These are phyloP conservation scores for Buddleja alternifolia DNA, from an alignment of 257 asterid species.

Conservation along the genomic window DNA sequence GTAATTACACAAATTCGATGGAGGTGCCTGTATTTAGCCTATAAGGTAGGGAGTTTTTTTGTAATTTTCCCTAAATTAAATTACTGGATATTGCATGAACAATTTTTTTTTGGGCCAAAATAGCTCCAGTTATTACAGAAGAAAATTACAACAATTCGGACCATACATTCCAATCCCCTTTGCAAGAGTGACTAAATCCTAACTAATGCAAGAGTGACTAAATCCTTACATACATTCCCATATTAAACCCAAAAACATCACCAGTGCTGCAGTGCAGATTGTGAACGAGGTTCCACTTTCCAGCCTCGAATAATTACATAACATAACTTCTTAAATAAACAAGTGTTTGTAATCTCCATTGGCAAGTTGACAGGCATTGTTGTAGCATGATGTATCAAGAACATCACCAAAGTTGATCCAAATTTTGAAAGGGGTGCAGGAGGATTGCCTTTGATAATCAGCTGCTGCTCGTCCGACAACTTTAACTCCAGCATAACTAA, in stretches of 20 bases:
- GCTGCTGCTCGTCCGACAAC: conserved; percentile 82
- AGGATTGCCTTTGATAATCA: conserved; percentile 71
- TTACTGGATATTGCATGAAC: no score
- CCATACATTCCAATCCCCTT: conserved; percentile 2
- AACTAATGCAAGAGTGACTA: no score
- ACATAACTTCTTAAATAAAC: conserved; percentile 47
- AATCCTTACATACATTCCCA: not conserved
- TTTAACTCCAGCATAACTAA: conserved; percentile 38
- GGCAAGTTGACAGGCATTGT: conserved; percentile 67
- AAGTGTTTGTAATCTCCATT: conserved; percentile 76
- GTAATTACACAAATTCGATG: no score
- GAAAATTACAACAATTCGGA: conserved; percentile 7
- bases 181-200: not conserved
- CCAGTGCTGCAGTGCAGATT: conserved; percentile 8
- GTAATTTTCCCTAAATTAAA: no score
- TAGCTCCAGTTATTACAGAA: not conserved
- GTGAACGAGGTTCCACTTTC: not conserved
- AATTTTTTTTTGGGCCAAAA: no score
- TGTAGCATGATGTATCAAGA: conserved; percentile 58
- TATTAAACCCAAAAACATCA: conserved; percentile 4
- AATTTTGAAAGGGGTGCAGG: conserved; percentile 56
- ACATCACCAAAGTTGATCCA: conserved; percentile 87
- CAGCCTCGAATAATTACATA: not conserved
- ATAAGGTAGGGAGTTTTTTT: no score
- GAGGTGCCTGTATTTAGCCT: no score